A percentile compares a stretch with the other conserved stretches of the same genome.
Evolutionary conservation across 352 stramenopile species (phyloP).

Genomic region (Globisporangium okanoganense): DNA sequence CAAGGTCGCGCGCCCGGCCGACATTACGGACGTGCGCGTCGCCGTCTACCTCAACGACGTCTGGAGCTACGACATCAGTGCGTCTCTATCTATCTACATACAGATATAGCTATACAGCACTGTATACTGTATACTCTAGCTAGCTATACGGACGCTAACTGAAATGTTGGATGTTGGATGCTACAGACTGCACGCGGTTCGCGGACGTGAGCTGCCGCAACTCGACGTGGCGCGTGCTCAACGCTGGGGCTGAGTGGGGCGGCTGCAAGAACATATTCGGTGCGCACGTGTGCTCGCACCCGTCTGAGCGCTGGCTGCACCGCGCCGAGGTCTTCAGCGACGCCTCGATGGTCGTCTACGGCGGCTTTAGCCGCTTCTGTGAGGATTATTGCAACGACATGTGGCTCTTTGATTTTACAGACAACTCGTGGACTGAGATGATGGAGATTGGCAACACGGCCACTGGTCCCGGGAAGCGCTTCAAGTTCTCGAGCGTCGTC

Average conservation of each 20-base stretch:
- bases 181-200: slow-evolving; percentile 78
- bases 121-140: too few species aligned
- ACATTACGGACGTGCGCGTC: slow-evolving; percentile 59
- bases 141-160: too few species aligned
- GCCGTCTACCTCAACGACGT: slow-evolving; percentile 95
- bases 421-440: slow-evolving; percentile 89
- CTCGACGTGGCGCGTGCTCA: slow-evolving; percentile 82
- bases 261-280: slow-evolving; percentile 88
- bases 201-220: slow-evolving; percentile 80
- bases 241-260: slow-evolving; percentile 86
- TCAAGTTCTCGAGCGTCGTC: slow-evolving; percentile 89
- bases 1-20: slow-evolving; percentile 53
- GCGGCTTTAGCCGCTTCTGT: slow-evolving; percentile 91
- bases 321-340: slow-evolving; percentile 87
- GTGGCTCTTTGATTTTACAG: slow-evolving; percentile 92
- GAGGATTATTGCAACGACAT: slow-evolving; percentile 96
- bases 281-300: slow-evolving; percentile 84
- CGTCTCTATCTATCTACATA: slow-evolving; percentile 1
- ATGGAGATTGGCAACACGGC: slow-evolving; percentile 58
- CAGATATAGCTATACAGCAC: too few species aligned
- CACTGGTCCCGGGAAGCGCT: slow-evolving; percentile 85
- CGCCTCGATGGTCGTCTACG: slow-evolving; percentile 91
- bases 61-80: slow-evolving; percentile 94
- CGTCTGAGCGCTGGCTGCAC: slow-evolving; percentile 88
- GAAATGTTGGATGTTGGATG: too few species aligned